These are phyloP conservation scores for Cotoneaster glaucophyllus DNA, from an alignment of 306 rosid species.

Conservation along the genomic window DNA sequence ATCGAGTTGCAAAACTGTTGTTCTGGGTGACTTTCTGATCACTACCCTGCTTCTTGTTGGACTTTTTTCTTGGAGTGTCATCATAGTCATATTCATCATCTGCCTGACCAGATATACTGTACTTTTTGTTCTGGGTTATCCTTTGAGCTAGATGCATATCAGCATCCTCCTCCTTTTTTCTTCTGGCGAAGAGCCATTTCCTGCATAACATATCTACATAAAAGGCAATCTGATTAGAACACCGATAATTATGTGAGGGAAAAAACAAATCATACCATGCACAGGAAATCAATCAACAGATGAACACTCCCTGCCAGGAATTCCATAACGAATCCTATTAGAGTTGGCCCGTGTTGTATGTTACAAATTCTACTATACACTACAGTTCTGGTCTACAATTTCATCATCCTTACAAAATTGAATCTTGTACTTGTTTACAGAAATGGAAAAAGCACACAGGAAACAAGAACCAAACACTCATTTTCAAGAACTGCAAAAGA, in stretches of 20 bases:
- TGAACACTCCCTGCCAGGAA: background rate
- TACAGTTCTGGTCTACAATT: background rate
- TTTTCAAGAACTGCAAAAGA: background rate
- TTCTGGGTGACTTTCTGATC: conserved; percentile 43
- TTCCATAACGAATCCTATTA: background rate
- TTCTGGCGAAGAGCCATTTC: conserved; percentile 39
- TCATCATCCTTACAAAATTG: background rate
- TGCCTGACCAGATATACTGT: conserved; percentile 49
- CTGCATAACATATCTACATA: conserved; percentile 38
- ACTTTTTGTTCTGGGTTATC: conserved; percentile 72
- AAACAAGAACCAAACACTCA: background rate
- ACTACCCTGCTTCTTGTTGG: conserved; percentile 53
- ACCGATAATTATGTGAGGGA: background rate
- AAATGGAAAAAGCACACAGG: background rate
- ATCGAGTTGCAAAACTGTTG: conserved; percentile 29
- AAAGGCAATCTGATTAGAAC: conserved; percentile 13
- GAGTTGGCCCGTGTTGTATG: background rate
- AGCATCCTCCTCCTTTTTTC: conserved; percentile 68
- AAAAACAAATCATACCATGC: background rate
- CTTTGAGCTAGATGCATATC: conserved; percentile 80
- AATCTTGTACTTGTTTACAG: background rate
- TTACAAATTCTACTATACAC: background rate
- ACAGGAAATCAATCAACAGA: background rate
- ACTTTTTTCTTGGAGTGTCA: conserved; percentile 54
- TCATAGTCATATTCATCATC: conserved; percentile 92